These are phyloP conservation scores for Saitoella complicata DNA, from an alignment of 805 yeast species.

Conservation along the genomic window DNA sequence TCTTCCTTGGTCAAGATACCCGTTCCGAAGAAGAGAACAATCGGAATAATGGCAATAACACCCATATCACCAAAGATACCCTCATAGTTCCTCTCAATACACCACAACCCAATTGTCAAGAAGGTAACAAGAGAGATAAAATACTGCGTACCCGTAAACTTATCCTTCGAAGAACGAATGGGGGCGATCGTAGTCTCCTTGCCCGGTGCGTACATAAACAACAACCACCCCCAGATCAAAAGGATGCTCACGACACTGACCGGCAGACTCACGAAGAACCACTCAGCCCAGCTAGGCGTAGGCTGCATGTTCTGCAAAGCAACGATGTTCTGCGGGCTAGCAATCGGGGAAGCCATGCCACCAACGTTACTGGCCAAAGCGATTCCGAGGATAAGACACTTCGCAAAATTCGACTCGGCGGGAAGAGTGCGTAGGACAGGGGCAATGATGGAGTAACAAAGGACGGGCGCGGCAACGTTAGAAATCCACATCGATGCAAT, in stretches of 20 bases:
- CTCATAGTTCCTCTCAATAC: conserved; percentile 61
- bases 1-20: conserved; percentile 79
- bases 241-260: conserved; percentile 48
- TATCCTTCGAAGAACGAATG: conserved; percentile 44
- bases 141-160: conserved; percentile 57
- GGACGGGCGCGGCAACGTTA: conserved; percentile 93
- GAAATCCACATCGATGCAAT: conserved; percentile 90
- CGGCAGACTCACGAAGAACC: conserved; percentile 84
- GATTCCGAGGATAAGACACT: conserved; percentile 75
- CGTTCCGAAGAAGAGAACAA: conserved; percentile 82
- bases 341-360: conserved; percentile 95
- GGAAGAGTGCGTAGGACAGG: conserved; percentile 77
- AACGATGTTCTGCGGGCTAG: conserved; percentile 90
- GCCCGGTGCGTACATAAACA: conserved; percentile 42
- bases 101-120: conserved; percentile 73
- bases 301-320: conserved; percentile 81
- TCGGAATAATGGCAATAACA: conserved; percentile 78
- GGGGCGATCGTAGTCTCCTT: conserved; percentile 38
- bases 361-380: conserved; percentile 88
- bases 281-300: conserved; percentile 72
- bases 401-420: conserved; percentile 57
- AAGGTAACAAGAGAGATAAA: conserved; percentile 54
- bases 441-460: conserved; percentile 79
- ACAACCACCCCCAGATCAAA: conserved; percentile 55
- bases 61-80: conserved; percentile 88